Evolutionary conservation across 2,329 filamentous ascomycete genomes (phyloP).

Genomic region (Aureobasidium pullulans): DNA sequence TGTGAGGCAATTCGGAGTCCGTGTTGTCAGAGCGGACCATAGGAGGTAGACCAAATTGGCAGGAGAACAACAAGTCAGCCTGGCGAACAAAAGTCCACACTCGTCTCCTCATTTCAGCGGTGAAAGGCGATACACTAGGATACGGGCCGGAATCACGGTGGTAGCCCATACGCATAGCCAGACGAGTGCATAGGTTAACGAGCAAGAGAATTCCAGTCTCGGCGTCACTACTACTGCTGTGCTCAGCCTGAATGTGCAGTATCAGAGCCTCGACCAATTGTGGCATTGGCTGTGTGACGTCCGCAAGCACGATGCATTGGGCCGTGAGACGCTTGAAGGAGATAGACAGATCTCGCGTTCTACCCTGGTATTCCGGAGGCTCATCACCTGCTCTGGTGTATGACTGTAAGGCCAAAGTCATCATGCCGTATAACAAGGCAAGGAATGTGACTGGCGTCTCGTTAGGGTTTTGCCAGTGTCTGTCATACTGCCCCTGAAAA

Average conservation of each 20-base stretch:
- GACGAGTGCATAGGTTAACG: constrained; percentile 51
- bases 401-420: constrained; percentile 70
- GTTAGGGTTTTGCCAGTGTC: constrained; percentile 64
- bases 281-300: constrained; percentile 67
- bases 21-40: constrained; percentile 70
- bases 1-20: constrained; percentile 67
- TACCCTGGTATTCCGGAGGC: constrained; percentile 68
- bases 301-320: constrained; percentile 67
- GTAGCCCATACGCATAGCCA: constrained; percentile 68
- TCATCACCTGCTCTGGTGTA: constrained; percentile 75
- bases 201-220: constrained; percentile 60
- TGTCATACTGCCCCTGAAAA: constrained; percentile 66
- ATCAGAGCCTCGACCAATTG: constrained; percentile 74
- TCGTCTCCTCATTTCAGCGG: constrained; percentile 62
- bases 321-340: constrained; percentile 64
- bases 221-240: constrained; percentile 64
- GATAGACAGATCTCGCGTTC: constrained; percentile 42
- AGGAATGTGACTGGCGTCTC: constrained; percentile 72
- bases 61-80: constrained; percentile 69
- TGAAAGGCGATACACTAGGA: constrained; percentile 61
- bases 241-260: constrained; percentile 69
- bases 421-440: constrained; percentile 66
- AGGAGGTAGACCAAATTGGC: constrained; percentile 53
- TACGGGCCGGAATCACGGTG: constrained; percentile 73
- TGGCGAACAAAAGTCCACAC: constrained; percentile 64